Evolutionary conservation across 768 basidiomycete species (phyloP), one percentile per base, ranked within the genome.

Genomic region (Naematelia encephala): DNA sequence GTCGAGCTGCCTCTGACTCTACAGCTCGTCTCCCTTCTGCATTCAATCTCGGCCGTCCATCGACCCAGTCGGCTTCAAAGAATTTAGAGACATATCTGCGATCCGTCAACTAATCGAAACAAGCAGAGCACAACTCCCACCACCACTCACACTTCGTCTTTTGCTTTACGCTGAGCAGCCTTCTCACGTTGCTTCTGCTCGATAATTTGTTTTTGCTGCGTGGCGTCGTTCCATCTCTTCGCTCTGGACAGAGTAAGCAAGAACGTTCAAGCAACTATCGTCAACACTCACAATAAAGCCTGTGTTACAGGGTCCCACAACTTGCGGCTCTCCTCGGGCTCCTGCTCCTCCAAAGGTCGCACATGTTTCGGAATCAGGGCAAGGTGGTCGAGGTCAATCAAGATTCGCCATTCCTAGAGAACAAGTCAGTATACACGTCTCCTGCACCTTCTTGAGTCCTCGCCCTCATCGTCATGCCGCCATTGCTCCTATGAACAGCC

Each of bases 221-320:
- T 97, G 53, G 96, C 96, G 43, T 93, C 90, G 22, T 84, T 82
- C 78, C 84, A 99, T 72, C 93, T 89, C 82, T 96, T 98, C 72
- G 79, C 82, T 39, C 34, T 39, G 16, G 16, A 39, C 34, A 39
- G 45, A 8, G 34, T 39, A 8, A 89, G 50, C 8, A 47, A 8
- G 8, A 12, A 55, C 39, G 25, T 55, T 16, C 50, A 51, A 16
- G 50, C 27, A 27, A 11, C 46, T 48, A 22, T 48, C 23, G 10
- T 13, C 27, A 27, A 12, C 27, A 30, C 52, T 39, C 29, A 29
- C 28, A 69, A 19, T 57, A 98, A 78, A 59, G 83, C 80, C 46
- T 79, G 81, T 51, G 93, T 94, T 21, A 97, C 75, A 0, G 79
- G 74, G 13, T 87, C 85, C 96, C 96, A 98, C 54, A 98, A 76